Conservation (phyloP, 1,284 basidiomycete genomes). For the Cryptococcus amylolentus region DNA sequence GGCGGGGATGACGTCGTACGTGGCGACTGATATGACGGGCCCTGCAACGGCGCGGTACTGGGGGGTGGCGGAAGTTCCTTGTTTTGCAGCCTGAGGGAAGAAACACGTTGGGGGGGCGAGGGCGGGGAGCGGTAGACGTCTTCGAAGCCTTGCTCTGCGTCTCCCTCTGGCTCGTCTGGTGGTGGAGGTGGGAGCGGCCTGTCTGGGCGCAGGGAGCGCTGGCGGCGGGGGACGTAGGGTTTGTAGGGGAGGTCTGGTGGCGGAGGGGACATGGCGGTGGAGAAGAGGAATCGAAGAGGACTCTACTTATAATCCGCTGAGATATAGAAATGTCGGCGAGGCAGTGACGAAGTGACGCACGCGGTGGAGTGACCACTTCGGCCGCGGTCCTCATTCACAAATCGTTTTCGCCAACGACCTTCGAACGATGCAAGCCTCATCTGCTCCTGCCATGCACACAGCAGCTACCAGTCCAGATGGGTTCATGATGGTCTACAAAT, state of each 20-base stretch:
- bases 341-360: neutral
- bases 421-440: no score
- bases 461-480: neutral
- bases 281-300: neutral
- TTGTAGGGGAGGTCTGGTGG: constrained; percentile 27
- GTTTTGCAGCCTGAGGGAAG: constrained; percentile 2
- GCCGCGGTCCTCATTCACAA: neutral
- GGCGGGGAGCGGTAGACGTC: constrained; percentile 34
- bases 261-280: constrained; percentile 17
- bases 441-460: no score
- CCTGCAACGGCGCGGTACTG: neutral
- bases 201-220: constrained; percentile 19
- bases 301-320: neutral
- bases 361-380: neutral
- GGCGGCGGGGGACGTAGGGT: constrained; percentile 22
- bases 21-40: neutral
- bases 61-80: constrained; percentile 11
- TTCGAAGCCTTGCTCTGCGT: constrained; percentile 27
- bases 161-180: constrained; percentile 23
- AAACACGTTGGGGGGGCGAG: constrained; percentile 28
- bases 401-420: neutral
- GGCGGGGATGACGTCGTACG: constrained; percentile 1
- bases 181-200: constrained; percentile 31
- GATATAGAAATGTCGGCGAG: neutral
- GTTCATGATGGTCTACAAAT: neutral